Base-by-base conservation (phyloP, 768 basidiomycete species). In the Pulveroboletus sp. region DNA sequence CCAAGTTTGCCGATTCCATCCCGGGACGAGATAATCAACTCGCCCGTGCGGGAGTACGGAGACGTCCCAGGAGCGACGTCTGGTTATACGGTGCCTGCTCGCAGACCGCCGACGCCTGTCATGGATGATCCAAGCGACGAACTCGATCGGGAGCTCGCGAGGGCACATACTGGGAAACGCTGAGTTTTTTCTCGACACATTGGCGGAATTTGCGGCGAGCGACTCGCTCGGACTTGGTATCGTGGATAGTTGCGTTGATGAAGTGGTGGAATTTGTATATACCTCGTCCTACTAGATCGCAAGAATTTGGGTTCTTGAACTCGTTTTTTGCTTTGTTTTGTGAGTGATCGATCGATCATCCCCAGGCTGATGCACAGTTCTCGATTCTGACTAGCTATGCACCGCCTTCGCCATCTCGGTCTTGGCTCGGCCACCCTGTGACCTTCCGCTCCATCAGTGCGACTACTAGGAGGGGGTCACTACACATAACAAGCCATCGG, bases 101-200 rank as follows among this genome's bases (percentile, higher is more conserved):
- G 67, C 44, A 76, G 79, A 42, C 74, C 81, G 4, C 69, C 78
- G n/a, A 84, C 77, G 58, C 89, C 87, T 0, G 73, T 89, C 52
- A 80, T 90, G 74, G 91, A 94, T 55, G 84, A 93, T 59, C 91
- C 91, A 7, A 88, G 86, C 50, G 85, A 83, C 47, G 87, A 87
- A 58, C 79, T 94, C 12, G 92, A 94, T 63, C 81, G 84, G 37
- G 91, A 94, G 65, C 76, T 94, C n/a, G 87, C 86, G 11, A 79
- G 81, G 44, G 82, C 86, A 29, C 85, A 85, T 60, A 60, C 83
- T 20, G 72, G 63, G 17, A 60, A 58, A 17, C 57, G 63, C 35
- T 70, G 42, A 67, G 32, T n/a, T 8, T 11, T 36, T 36, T 20
- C 20, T 29, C 27, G 27, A 29, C 12, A 36, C 35, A 36, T 17